These are phyloP conservation scores for Diplodia scrobiculata DNA, from an alignment of 2,329 filamentous ascomycete genomes.

Conservation along the genomic window DNA sequence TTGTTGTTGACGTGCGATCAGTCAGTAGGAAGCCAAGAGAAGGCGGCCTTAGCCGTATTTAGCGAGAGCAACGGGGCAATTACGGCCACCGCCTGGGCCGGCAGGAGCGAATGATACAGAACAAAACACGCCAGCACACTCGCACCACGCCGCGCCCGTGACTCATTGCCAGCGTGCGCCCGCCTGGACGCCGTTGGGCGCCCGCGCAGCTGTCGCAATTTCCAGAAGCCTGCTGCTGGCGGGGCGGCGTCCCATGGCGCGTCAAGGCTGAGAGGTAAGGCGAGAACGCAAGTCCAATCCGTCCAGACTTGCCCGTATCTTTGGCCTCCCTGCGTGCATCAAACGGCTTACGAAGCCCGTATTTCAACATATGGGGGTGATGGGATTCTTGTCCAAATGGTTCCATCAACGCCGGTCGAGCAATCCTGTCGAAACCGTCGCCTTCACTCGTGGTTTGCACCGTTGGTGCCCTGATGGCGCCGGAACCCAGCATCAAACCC, in stretches of 20 bases:
- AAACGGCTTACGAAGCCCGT: slow-evolving; percentile 21
- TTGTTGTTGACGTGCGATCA: slow-evolving; percentile 30
- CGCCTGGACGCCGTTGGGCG: slow-evolving; percentile 11
- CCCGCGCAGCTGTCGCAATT: slow-evolving; percentile 8
- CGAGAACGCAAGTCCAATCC: slow-evolving; percentile 11
- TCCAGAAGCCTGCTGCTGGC: background rate
- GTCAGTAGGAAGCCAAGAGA: slow-evolving; percentile 28
- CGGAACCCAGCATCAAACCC: background rate
- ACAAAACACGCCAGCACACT: slow-evolving; percentile 23
- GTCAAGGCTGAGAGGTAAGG: slow-evolving; percentile 1
- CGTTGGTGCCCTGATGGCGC: background rate
- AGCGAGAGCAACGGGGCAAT: slow-evolving; percentile 25
- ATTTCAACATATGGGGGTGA: background rate
- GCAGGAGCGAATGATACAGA: slow-evolving; percentile 22
- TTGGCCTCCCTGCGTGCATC: slow-evolving; percentile 24
- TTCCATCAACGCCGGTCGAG: background rate
- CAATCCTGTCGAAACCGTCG: background rate
- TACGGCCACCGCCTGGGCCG: slow-evolving; percentile 27
- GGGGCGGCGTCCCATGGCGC: slow-evolving; percentile 4
- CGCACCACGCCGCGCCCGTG: slow-evolving; percentile 23
- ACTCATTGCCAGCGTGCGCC: slow-evolving; percentile 16
- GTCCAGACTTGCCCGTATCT: slow-evolving; percentile 14
- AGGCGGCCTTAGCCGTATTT: slow-evolving; percentile 27
- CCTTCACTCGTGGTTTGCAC: background rate
- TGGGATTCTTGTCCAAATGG: background rate